Evolutionary conservation across 305 asterid species (phyloP).

Genomic region (Solanum hybrid): DNA sequence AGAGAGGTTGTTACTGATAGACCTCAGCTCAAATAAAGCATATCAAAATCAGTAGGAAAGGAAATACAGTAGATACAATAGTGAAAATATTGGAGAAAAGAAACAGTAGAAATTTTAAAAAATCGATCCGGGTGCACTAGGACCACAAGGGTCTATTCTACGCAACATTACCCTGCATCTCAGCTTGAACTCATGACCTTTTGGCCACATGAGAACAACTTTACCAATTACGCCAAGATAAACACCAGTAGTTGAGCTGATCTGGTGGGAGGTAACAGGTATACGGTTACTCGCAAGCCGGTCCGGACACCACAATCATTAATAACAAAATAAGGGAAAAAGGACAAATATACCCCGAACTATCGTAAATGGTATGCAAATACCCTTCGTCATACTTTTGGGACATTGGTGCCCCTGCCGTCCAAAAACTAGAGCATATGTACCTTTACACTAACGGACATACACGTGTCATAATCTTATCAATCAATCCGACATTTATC

Average conservation of each 20-base stretch:
- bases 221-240: not conserved
- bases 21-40: not conserved
- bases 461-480: too few species aligned
- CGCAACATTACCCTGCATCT: not conserved
- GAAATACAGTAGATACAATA: not conserved
- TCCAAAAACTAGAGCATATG: too few species aligned
- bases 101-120: not conserved
- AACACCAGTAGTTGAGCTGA: not conserved
- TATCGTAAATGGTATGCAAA: too few species aligned
- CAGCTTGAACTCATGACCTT: not conserved
- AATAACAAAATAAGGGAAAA: not conserved
- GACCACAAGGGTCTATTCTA: not conserved
- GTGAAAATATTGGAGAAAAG: not conserved
- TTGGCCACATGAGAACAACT: not conserved
- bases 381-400: too few species aligned
- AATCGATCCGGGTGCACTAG: not conserved
- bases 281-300: not conserved
- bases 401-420: too few species aligned
- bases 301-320: not conserved
- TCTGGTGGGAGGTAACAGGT: not conserved
- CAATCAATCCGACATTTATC: too few species aligned
- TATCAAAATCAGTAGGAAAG: not conserved
- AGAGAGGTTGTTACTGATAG: not conserved
- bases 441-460: too few species aligned
- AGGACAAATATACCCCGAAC: too few species aligned